phyloP scores from a whole-genome alignment of 805 yeast species.

The Candida hispaniensis region DNA sequence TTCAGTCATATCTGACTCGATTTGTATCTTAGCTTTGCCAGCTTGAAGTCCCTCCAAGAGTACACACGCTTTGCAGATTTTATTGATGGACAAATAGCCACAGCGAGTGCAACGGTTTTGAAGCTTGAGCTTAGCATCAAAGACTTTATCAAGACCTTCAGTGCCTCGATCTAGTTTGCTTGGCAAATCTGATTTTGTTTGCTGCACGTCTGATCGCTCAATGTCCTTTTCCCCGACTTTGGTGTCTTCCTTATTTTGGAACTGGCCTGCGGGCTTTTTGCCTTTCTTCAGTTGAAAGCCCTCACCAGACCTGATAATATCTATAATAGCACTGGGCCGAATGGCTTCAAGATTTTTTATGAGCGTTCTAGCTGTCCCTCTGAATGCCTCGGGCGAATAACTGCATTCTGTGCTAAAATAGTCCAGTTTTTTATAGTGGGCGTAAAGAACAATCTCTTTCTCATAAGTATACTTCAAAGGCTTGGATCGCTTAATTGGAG shows the following conservation, averaged over 20 bases:
- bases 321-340: constrained; percentile 87
- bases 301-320: constrained; percentile 91
- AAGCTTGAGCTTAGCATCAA: constrained; percentile 18
- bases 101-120: constrained; percentile 60
- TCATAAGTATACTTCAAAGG: constrained; percentile 95
- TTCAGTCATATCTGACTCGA: constrained; percentile 60
- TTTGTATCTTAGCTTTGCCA: constrained; percentile 51
- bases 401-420: constrained; percentile 96
- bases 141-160: constrained; percentile 1
- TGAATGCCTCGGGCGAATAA: constrained; percentile 95
- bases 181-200: too few species aligned
- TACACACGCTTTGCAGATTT: constrained; percentile 86
- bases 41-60: constrained; percentile 74
- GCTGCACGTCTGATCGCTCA: not conserved
- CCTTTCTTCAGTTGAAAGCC: constrained; percentile 43
- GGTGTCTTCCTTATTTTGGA: constrained; percentile 1
- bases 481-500: constrained; percentile 87
- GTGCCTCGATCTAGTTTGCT: too few species aligned
- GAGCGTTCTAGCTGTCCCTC: constrained; percentile 92
- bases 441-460: constrained; percentile 93
- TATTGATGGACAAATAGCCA: constrained; percentile 83
- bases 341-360: constrained; percentile 84
- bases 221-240: constrained; percentile 17
- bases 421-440: constrained; percentile 90
- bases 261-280: constrained; percentile 16